phyloP scores from a whole-genome alignment of 2,329 filamentous ascomycete genomes.

The Xylariaceae sp. region DNA sequence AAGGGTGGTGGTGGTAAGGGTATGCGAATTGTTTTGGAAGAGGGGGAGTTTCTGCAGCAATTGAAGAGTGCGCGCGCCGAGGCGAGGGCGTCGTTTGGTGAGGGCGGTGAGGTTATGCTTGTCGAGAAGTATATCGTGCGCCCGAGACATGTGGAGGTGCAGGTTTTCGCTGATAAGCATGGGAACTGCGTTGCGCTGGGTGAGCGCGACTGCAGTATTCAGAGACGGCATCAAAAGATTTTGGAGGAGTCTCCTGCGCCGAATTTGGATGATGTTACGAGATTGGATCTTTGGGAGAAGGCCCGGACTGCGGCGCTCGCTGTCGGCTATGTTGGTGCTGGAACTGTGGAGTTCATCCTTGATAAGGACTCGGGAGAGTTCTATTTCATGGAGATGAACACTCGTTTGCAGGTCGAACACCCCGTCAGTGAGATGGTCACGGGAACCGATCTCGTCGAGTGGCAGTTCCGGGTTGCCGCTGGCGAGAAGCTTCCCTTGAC shows the following conservation, averaged over 20 bases:
- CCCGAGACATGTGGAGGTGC: slow-evolving; percentile 82
- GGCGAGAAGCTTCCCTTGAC: slow-evolving; percentile 53
- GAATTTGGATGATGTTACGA: slow-evolving; percentile 51
- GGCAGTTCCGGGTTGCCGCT: slow-evolving; percentile 78
- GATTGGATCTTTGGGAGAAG: slow-evolving; percentile 61
- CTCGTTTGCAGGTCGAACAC: slow-evolving; percentile 91
- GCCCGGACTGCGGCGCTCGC: slow-evolving; percentile 62
- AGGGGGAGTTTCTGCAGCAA: slow-evolving; percentile 65
- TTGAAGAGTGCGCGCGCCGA: slow-evolving; percentile 69
- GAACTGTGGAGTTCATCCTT: slow-evolving; percentile 86
- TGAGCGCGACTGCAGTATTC: slow-evolving; percentile 83
- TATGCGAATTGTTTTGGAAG: slow-evolving; percentile 66
- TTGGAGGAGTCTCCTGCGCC: slow-evolving; percentile 85
- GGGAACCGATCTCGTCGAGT: slow-evolving; percentile 75
- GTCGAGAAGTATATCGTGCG: slow-evolving; percentile 78
- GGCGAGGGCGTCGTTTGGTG: slow-evolving; percentile 73
- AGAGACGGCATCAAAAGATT: slow-evolving; percentile 84
- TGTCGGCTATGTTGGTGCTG: slow-evolving; percentile 81
- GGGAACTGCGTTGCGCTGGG: slow-evolving; percentile 79
- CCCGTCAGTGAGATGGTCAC: slow-evolving; percentile 75
- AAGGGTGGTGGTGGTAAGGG: slow-evolving; percentile 80
- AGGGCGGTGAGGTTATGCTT: slow-evolving; percentile 72
- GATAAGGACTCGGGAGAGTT: slow-evolving; percentile 77
- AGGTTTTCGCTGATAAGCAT: slow-evolving; percentile 78
- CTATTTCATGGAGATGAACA: slow-evolving; percentile 81